Evolutionary conservation across 306 rosid genomes (phyloP), one percentile per base, ranked within the genome.

Genomic region (Sindora glabra): DNA sequence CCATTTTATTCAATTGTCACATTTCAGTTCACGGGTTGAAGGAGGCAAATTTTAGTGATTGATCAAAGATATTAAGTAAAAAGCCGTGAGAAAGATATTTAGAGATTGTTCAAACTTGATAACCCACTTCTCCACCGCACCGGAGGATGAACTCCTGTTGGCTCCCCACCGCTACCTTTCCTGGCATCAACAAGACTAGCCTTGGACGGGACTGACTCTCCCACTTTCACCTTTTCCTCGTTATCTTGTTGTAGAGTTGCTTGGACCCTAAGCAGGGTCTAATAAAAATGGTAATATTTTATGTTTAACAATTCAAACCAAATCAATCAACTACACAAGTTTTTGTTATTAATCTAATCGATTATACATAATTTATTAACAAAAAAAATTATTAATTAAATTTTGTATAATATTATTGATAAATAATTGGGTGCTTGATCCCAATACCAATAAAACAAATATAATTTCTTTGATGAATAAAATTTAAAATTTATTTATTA

Each of bases 11-110:
- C 42, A 42, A n/a, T n/a, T n/a, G n/a, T n/a, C 17, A 11, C 41
- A 44, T 19, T 54, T 58, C 30, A 63, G 57, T 29, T 53, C 11
- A 37, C 19, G 16, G 23, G 41, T 16, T 49, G 40, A 55, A 41
- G 23, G 67, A 47, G 17, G n/a, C 7, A 48, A n/a, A 23, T 10
- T 48, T 19, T 21, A 38, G 38, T 14, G 10, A 49, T 50, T 8
- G 60, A 41, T 5, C 41, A 11, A 38, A 15, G n/a, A 49, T 7
- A 34, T 12, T 24, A 36, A 2, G 34, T 58, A 40, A 37, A 48
- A 2, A 3, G 34, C 99, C 84, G 99, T 92, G 41, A 92, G 96
- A 55, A 89, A 65, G 42, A 86, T 70, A 74, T 92, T 92, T 30
- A 84, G 17, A 18, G 94, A 78, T 64, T 92, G 95, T 76, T 92